These are phyloP conservation scores for Ceratocystis papillata DNA, from an alignment of 2,329 filamentous ascomycete genomes.

Conservation along the genomic window DNA sequence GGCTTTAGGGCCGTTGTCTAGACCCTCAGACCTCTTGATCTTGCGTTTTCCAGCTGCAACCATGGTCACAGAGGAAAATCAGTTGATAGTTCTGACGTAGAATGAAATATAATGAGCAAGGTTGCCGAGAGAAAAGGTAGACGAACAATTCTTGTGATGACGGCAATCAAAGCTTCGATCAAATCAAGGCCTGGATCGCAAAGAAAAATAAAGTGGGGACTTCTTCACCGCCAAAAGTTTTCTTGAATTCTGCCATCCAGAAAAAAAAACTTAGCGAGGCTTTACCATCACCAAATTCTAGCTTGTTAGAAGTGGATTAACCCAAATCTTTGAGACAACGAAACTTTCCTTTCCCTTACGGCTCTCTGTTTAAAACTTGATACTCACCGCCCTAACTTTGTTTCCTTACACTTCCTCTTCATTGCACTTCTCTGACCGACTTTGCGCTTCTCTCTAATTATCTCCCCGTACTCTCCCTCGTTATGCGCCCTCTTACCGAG, in stretches of 20 bases:
- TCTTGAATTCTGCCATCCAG: constrained; percentile 27
- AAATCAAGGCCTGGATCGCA: constrained; percentile 17
- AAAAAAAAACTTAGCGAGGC: constrained; percentile 23
- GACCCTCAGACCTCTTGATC: constrained; percentile 17
- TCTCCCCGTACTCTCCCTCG: constrained; percentile 27
- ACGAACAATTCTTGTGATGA: neutral
- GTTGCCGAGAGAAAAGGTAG: neutral
- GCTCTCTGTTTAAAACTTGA: constrained; percentile 8
- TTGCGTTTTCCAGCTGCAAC: constrained; percentile 20
- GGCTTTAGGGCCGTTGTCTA: constrained; percentile 8
- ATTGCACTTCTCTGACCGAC: neutral
- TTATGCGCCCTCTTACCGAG: constrained; percentile 74
- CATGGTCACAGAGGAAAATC: constrained; percentile 11
- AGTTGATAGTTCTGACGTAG: neutral
- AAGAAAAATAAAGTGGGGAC: constrained; percentile 23
- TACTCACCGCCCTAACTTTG: neutral
- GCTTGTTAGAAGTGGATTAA: constrained; percentile 16
- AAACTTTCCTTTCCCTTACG: neutral
- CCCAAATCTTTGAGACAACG: constrained; percentile 15
- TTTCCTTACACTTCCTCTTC: neutral
- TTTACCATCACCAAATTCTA: constrained; percentile 13
- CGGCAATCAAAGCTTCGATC: constrained; percentile 3
- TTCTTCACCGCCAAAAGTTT: constrained; percentile 29
- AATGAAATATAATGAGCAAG: neutral
- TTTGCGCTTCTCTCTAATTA: constrained; percentile 16